phyloP scores from a whole-genome alignment of 305 asterid genomes.

The Fraxinus greggii region DNA sequence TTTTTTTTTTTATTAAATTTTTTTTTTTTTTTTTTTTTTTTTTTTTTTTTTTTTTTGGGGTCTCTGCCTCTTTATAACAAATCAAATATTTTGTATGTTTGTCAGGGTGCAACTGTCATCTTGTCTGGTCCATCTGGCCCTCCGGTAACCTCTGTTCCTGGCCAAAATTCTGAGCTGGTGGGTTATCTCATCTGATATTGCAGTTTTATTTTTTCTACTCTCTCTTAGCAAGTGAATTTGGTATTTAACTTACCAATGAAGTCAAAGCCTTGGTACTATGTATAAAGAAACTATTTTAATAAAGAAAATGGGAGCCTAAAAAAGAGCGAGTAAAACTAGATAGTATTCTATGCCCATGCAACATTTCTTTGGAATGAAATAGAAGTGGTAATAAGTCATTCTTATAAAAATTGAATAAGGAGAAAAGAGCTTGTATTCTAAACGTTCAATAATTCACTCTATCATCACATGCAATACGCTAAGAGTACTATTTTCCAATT shows the following conservation, averaged over 20 bases:
- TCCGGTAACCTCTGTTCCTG: slow-evolving; percentile 78
- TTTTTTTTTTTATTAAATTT: too few species aligned
- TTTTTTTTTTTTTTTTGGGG: not conserved
- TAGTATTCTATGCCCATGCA: not conserved
- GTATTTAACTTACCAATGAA: not conserved
- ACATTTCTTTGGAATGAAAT: not conserved
- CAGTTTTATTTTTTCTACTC: slow-evolving; percentile 10
- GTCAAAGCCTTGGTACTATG: slow-evolving; percentile 16
- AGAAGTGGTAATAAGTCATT: not conserved
- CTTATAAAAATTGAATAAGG: not conserved
- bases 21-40: too few species aligned
- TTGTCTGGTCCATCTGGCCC: slow-evolving; percentile 94
- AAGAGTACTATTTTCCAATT: not conserved
- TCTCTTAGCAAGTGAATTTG: slow-evolving; percentile 11
- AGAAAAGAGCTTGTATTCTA: not conserved
- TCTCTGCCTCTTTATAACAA: slow-evolving; percentile 15
- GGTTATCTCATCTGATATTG: slow-evolving; percentile 30
- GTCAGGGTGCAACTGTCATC: slow-evolving; percentile 90
- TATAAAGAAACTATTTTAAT: not conserved
- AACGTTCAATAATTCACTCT: not conserved
- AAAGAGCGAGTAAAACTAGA: not conserved
- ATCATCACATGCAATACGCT: not conserved
- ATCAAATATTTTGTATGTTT: slow-evolving; percentile 26
- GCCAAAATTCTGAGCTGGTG: slow-evolving; percentile 92
- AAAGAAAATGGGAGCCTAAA: not conserved